These are phyloP conservation scores for Phytophthora fragariae DNA, from an alignment of 352 stramenopile genomes.

Conservation along the genomic window DNA sequence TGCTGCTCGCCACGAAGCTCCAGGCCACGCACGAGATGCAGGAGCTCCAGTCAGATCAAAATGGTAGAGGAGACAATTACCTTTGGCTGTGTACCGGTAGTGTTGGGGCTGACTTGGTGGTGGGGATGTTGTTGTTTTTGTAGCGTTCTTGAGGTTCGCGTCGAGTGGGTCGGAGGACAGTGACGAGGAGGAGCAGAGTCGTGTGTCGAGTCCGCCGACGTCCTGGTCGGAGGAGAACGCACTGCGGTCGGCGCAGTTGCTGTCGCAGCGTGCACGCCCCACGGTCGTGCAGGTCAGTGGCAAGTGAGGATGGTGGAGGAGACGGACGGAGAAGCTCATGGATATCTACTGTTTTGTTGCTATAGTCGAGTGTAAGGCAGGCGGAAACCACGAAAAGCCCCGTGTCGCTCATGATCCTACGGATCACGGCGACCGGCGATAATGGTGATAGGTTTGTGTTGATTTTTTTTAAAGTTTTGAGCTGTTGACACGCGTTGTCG, in stretches of 20 bases:
- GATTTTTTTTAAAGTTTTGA: not conserved
- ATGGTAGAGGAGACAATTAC: constrained; percentile 1
- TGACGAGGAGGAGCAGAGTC: constrained; percentile 42
- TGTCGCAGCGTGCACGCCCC: constrained; percentile 28
- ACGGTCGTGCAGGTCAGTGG: constrained; percentile 46
- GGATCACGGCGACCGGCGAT: constrained; percentile 41
- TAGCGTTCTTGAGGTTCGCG: constrained; percentile 63
- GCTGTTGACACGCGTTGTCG: not conserved
- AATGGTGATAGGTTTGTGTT: constrained; percentile 40
- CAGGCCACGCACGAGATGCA: constrained; percentile 16
- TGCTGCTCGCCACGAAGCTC: constrained; percentile 52
- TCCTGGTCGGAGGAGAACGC: constrained; percentile 41
- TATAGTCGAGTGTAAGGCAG: constrained; percentile 25
- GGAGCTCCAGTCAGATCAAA: constrained; percentile 6
- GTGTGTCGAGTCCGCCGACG: constrained; percentile 17
- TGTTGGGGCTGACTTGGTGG: not conserved
- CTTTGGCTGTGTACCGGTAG: not conserved
- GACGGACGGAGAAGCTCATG: constrained; percentile 3
- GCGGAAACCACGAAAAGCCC: constrained; percentile 17
- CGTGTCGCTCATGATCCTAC: constrained; percentile 44
- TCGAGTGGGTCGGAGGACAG: constrained; percentile 61
- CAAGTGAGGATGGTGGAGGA: constrained; percentile 3
- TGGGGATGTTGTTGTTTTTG: not conserved
- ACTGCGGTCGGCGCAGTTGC: constrained; percentile 35
- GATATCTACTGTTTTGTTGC: constrained; percentile 8